Conservation (phyloP, 2,329 filamentous ascomycete species). For the Penicillium glabrum region DNA sequence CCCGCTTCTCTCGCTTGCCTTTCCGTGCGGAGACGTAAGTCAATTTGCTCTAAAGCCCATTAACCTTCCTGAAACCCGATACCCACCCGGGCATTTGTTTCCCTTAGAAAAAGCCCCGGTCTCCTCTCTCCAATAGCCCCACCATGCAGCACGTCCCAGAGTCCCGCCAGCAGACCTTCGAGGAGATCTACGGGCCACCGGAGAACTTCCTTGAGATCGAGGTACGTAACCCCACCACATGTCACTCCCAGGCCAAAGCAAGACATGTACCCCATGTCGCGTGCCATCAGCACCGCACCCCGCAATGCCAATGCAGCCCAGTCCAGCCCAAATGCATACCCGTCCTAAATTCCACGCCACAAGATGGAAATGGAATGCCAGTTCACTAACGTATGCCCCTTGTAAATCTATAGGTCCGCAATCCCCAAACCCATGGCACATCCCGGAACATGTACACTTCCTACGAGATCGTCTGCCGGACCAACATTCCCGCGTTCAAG, state of each 20-base stretch:
- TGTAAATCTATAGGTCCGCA: slow-evolving; percentile 68
- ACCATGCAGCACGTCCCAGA: slow-evolving; percentile 65
- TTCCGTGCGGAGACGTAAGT: neutral
- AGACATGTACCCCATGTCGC: neutral
- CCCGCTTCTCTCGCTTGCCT: slow-evolving; percentile 8
- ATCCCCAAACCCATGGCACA: slow-evolving; percentile 90
- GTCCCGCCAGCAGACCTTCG: slow-evolving; percentile 87
- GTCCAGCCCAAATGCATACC: neutral
- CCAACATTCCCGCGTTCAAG: slow-evolving; percentile 99
- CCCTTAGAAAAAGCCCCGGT: neutral
- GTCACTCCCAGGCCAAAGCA: neutral
- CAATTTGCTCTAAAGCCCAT: neutral
- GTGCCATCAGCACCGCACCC: neutral
- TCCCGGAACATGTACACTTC: slow-evolving; percentile 97
- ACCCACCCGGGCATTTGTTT: neutral
- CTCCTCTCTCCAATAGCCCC: slow-evolving; percentile 1
- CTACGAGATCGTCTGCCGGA: slow-evolving; percentile 96
- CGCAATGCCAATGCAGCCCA: neutral
- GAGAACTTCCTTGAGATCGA: slow-evolving; percentile 99
- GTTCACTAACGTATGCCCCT: neutral
- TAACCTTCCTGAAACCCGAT: neutral
- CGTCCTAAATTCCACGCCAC: neutral
- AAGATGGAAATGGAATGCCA: neutral
- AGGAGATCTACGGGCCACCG: slow-evolving; percentile 97
- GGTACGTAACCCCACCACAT: slow-evolving; percentile 49